These are phyloP conservation scores for Solanum clarkiae DNA, from an alignment of 257 asterid species.

Conservation along the genomic window DNA sequence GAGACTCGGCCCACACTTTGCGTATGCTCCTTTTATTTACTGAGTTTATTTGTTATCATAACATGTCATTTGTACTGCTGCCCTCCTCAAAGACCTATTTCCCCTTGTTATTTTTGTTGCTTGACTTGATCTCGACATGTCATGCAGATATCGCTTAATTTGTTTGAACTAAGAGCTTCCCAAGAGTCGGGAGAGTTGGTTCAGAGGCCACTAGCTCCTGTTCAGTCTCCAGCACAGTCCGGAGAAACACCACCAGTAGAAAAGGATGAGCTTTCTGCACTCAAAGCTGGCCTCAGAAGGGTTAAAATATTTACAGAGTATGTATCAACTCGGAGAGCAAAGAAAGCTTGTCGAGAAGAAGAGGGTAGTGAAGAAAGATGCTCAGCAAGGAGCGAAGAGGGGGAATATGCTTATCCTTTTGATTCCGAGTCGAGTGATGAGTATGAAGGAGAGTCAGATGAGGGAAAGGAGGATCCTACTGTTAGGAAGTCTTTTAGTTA, in stretches of 20 bases:
- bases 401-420: constrained; percentile 65
- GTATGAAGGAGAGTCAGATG: constrained; percentile 70
- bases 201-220: constrained; percentile 37
- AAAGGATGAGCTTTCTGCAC: constrained; percentile 86
- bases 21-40: constrained; percentile 26
- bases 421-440: constrained; percentile 70
- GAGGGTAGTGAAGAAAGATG: constrained; percentile 66
- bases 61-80: not conserved
- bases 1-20: constrained; percentile 41
- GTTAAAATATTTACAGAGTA: constrained; percentile 73
- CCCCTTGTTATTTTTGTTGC: not conserved
- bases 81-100: not conserved
- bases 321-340: constrained; percentile 70
- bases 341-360: constrained; percentile 77
- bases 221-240: constrained; percentile 35
- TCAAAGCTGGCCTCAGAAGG: constrained; percentile 79
- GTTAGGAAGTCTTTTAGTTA: constrained; percentile 84
- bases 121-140: not conserved
- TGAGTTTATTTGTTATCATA: not conserved
- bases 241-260: constrained; percentile 44
- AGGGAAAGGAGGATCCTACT: constrained; percentile 37
- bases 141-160: constrained; percentile 55
- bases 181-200: constrained; percentile 41
- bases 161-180: constrained; percentile 40
- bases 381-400: constrained; percentile 81